These are phyloP conservation scores for Wilcoxina mikolae DNA, from an alignment of 495 filamentous ascomycete species.

Conservation along the genomic window DNA sequence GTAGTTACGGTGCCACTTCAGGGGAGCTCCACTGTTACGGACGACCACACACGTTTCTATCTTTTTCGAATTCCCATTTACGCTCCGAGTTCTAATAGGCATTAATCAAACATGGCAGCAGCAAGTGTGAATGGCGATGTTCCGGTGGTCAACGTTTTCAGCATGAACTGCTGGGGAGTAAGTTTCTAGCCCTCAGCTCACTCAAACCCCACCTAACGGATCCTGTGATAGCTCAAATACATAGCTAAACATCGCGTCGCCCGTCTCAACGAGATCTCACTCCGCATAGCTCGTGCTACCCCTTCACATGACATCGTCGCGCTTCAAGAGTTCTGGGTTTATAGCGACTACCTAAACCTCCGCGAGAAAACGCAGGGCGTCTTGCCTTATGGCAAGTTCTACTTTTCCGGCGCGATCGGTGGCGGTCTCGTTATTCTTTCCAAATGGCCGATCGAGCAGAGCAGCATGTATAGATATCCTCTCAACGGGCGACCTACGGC, in stretches of 20 bases:
- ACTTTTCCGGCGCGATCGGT: conserved; percentile 75
- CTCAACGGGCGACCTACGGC: conserved; percentile 86
- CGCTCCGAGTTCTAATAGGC: not conserved
- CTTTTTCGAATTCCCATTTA: no score
- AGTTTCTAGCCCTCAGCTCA: conserved; percentile 6
- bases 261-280: conserved; percentile 72
- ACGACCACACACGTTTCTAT: no score
- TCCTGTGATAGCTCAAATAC: conserved; percentile 47
- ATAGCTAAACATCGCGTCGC: conserved; percentile 63
- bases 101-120: not conserved
- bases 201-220: conserved; percentile 5
- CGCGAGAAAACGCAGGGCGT: conserved; percentile 56
- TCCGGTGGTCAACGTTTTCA: conserved; percentile 55
- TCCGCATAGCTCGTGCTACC: conserved; percentile 47
- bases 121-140: conserved; percentile 28
- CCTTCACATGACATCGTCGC: conserved; percentile 75
- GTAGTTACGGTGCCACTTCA: no score
- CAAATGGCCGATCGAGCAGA: conserved; percentile 90
- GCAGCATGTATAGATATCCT: conserved; percentile 71
- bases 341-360: conserved; percentile 75
- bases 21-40: no score
- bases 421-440: conserved; percentile 86
- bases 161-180: conserved; percentile 84
- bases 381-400: conserved; percentile 91
- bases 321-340: conserved; percentile 90